These are phyloP conservation scores for Podila epicladia DNA, from an alignment of 192 early-diverging fungal species.

Conservation along the genomic window DNA sequence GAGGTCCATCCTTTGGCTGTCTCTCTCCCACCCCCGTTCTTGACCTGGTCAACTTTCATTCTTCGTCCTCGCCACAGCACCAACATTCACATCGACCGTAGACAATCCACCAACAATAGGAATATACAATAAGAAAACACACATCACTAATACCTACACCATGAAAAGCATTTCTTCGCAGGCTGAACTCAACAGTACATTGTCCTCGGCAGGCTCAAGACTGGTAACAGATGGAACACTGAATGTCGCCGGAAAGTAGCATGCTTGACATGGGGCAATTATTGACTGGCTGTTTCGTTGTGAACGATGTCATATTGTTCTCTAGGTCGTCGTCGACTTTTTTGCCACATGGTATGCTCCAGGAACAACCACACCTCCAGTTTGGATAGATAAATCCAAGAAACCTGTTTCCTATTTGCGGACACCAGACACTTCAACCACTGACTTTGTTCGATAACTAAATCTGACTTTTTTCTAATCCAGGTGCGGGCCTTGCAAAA, in stretches of 20 bases:
- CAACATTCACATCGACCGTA: too few relatives aligned
- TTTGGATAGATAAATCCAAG: background rate
- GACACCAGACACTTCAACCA: too few relatives aligned
- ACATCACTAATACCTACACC: background rate
- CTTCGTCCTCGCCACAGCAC: too few relatives aligned
- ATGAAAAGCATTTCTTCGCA: conserved; percentile 43
- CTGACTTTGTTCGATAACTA: too few relatives aligned
- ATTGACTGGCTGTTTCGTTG: background rate
- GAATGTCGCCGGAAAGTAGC: background rate
- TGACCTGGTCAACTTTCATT: too few relatives aligned
- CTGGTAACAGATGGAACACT: conserved; percentile 2
- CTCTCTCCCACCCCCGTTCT: too few relatives aligned
- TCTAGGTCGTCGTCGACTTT: conserved; percentile 46
- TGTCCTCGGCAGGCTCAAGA: conserved; percentile 31
- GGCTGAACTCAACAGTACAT: conserved; percentile 24
- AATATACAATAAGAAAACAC: background rate
- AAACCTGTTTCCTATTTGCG: too few relatives aligned
- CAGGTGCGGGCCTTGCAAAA: conserved; percentile 51
- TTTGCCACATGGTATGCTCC: conserved; percentile 36
- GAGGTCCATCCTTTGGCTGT: too few relatives aligned
- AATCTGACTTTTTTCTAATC: background rate
- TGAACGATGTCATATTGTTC: background rate
- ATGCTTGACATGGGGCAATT: background rate
- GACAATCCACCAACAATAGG: background rate
- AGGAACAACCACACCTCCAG: background rate